Base-by-base conservation (phyloP, 306 rosid species). In the Lathyrus sativus region DNA sequence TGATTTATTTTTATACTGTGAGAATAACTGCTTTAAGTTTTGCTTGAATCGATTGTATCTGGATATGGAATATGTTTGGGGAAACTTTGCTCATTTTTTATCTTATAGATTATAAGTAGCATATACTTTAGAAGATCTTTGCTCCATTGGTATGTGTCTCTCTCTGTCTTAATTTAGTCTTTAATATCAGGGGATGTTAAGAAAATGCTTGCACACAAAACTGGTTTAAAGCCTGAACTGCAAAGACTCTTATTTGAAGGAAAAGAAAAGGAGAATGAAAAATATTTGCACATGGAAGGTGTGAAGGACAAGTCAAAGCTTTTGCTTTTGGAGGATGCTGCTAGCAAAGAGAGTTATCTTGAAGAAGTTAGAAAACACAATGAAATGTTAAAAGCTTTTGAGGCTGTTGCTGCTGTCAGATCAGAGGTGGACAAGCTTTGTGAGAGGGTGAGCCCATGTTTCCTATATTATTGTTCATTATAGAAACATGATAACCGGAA, bases 161-260 rank as follows among this genome's bases (percentile, higher is more conserved):
- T 67, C 72, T 66, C 39, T 68, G 54, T 67, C 72, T 71, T 56
- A 54, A 53, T 42, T 46, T 62, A 24, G 68, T 76, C 37, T 15
- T 71, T 28, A 18, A 39, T 74, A 50, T 11, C 85, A 92, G 98
- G 91, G 81, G 96, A 92, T 67, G 66, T 86, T 56, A 89, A 92
- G 82, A 80, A 79, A 9, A 60, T 68, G 41, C 86, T 90, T 33
- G 74, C 74, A 15, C 84, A 83, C 33, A 86, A 79, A 83, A 82
- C 91, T 56, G 88, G 91, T 74, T 79, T 92, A 78, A 70, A 65
- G 79, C 86, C 87, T 22, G 72, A 78, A 62, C 89, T 77, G 72
- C 98, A 90, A 78, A 79, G 80, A 13, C 93, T 90, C 26, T 83
- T 86, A 72, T 90, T 88, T 67, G 77, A 78, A 64, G 96, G 90